These are phyloP conservation scores for Casaregolazyma lundiana DNA, from an alignment of 1,139 yeast genomes.

Conservation along the genomic window DNA sequence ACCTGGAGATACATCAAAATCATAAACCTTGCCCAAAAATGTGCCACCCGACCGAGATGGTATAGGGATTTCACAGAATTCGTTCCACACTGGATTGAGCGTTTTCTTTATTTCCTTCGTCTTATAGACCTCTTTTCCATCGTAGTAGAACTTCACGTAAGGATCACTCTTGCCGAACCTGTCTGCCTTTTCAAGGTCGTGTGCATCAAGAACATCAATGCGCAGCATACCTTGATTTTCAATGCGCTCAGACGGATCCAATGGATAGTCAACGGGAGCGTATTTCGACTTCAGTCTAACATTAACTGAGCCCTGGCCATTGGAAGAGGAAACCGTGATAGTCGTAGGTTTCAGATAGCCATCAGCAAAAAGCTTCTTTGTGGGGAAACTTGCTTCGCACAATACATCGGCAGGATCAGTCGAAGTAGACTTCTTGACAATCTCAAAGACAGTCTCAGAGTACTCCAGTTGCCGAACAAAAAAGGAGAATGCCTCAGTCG, in stretches of 20 bases:
- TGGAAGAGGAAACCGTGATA: slow-evolving; percentile 43
- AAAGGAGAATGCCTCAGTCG: slow-evolving; percentile 66
- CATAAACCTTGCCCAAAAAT: slow-evolving; percentile 57
- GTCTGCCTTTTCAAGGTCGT: slow-evolving; percentile 76
- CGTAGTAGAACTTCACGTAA: slow-evolving; percentile 60
- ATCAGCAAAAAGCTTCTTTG: slow-evolving; percentile 60
- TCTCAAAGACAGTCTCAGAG: slow-evolving; percentile 61
- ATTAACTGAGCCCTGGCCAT: slow-evolving; percentile 41
- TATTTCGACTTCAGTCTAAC: slow-evolving; percentile 65
- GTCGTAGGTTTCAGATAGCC: slow-evolving; percentile 59
- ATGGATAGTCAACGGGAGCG: slow-evolving; percentile 64
- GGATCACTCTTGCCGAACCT: slow-evolving; percentile 93
- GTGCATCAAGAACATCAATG: slow-evolving; percentile 62
- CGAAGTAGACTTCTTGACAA: slow-evolving; percentile 49
- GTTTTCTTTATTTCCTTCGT: slow-evolving; percentile 82
- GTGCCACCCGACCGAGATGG: slow-evolving; percentile 57
- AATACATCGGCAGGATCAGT: slow-evolving; percentile 50
- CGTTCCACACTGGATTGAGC: slow-evolving; percentile 83
- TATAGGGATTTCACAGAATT: slow-evolving; percentile 49
- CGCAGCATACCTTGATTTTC: slow-evolving; percentile 70
- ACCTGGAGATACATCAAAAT: slow-evolving; percentile 91
- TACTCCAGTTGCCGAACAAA: slow-evolving; percentile 70
- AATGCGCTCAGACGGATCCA: slow-evolving; percentile 73
- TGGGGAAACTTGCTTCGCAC: slow-evolving; percentile 64
- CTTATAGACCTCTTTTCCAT: slow-evolving; percentile 61